Evolutionary conservation across 495 filamentous ascomycete genomes (phyloP).

Genomic region (Hypoxylon rickii): DNA sequence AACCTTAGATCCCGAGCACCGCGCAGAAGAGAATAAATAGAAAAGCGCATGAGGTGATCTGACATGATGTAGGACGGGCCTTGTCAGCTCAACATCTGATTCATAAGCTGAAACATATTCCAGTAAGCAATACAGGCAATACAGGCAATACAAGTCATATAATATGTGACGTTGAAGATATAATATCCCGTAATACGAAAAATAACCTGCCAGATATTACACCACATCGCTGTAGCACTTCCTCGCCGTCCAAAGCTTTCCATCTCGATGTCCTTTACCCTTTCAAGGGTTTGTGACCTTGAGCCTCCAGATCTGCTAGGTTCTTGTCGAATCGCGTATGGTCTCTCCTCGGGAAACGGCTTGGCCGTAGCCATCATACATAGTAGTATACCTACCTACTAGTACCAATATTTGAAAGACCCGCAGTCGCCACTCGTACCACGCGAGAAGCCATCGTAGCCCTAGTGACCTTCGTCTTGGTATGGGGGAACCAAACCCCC

Average conservation of each 20-base stretch:
- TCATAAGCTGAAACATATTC: constrained; percentile 5
- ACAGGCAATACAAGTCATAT: too few relatives aligned
- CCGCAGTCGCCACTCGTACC: constrained; percentile 6
- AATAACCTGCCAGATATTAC: not conserved
- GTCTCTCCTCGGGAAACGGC: constrained; percentile 1
- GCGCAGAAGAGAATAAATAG: constrained; percentile 14
- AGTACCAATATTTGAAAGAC: constrained; percentile 20
- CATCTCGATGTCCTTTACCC: not conserved
- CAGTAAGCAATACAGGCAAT: not conserved
- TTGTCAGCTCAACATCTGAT: constrained; percentile 1
- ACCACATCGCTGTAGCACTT: not conserved
- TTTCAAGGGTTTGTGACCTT: not conserved
- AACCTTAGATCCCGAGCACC: constrained; percentile 12
- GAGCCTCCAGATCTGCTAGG: constrained; percentile 10
- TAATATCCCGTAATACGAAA: too few relatives aligned
- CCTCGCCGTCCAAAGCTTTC: too few relatives aligned
- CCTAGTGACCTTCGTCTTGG: too few relatives aligned
- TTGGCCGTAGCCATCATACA: constrained; percentile 1
- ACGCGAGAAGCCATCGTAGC: not conserved
- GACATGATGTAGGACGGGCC: constrained; percentile 16
- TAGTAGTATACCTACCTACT: too few relatives aligned
- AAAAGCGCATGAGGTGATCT: constrained; percentile 20
- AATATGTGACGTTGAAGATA: too few relatives aligned
- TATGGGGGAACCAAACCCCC: too few relatives aligned
- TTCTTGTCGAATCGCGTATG: constrained; percentile 4